These are phyloP conservation scores for Pouteria campechiana DNA, from an alignment of 179 eudicot genomes.

Conservation along the genomic window DNA sequence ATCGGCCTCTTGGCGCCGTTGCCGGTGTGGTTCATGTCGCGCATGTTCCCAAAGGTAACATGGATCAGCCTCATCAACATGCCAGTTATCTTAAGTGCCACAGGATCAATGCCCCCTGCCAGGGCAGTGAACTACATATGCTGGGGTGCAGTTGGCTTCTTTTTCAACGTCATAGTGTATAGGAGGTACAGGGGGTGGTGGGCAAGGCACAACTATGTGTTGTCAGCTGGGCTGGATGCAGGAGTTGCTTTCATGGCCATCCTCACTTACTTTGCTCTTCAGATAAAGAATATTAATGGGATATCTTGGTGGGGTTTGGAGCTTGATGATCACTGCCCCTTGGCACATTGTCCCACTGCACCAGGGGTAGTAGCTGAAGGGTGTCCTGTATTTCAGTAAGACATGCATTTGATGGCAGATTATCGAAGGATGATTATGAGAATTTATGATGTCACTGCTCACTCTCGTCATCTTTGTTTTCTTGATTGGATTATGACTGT, in stretches of 20 bases:
- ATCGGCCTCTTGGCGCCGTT: conserved; percentile 23
- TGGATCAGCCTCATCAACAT: conserved; percentile 35
- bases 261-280: conserved; percentile 25
- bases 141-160: conserved; percentile 26
- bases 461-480: no score
- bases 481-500: no score
- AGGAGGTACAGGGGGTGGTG: conserved; percentile 27
- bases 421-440: no score
- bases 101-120: conserved; percentile 25
- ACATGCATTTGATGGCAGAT: no score
- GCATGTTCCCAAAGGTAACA: conserved; percentile 15
- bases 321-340: conserved; percentile 28
- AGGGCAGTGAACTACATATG: conserved; percentile 25
- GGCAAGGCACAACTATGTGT: conserved; percentile 34
- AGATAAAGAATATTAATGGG: conserved; percentile 14
- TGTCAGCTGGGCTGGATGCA: conserved; percentile 34
- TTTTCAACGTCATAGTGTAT: conserved; percentile 29
- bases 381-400: conserved; percentile 21
- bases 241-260: conserved; percentile 42
- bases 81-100: conserved; percentile 24
- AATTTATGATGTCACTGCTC: no score
- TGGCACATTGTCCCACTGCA: conserved; percentile 35
- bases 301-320: conserved; percentile 30
- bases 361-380: conserved; percentile 20
- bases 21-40: conserved; percentile 22